Base-by-base conservation (phyloP, 306 rosid species). In the Quercus robur region DNA sequence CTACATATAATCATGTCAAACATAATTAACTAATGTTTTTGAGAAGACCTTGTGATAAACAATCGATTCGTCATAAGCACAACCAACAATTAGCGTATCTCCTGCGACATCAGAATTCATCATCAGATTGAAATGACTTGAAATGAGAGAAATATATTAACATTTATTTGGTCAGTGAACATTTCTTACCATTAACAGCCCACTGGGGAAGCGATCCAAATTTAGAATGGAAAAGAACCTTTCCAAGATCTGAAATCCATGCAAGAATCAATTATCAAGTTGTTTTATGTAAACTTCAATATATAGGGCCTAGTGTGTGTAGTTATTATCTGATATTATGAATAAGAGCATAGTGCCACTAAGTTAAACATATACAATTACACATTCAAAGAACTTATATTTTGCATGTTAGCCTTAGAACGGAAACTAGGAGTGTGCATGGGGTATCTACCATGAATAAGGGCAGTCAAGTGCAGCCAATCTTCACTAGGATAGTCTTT, bases 151-250 rank as follows among this genome's bases (percentile, higher is more conserved):
- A 13, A 15, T 56, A 11, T 31, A 75, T 46, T 49, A 8, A 17
- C 15, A 28, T 28, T 12, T 13, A 56, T 31, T 31, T 58, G 51
- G 56, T 35, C 30, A n/a, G 57, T 35, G 20, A 11, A 35, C 2
- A 25, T 17, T 81, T 51, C 85, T 85, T 12, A 81, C 90, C 90
- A 41, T 82, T 88, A 51, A 87, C 90, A 28, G 88, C 86, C 90
- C 90, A 87, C 54, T 84, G 85, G 58, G 90, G 87, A 64, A 87
- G 84, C 56, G 6, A 78, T 10, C 90, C 90, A 80, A 87, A 85
- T 4, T 20, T 31, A 6, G 88, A 80, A 75, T 74, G 87, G 18
- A 71, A 49, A 57, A 87, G 82, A 51, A 87, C 82, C 64, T 87
- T 87, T 62, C 90, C 90, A 51, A 85, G 85, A 82, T 87, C 90